A percentile compares a stretch with the other conserved stretches of the same genome.
Evolutionary conservation across 305 asterid genomes (phyloP).

Genomic region (Fraxinus xanthoxyloides): DNA sequence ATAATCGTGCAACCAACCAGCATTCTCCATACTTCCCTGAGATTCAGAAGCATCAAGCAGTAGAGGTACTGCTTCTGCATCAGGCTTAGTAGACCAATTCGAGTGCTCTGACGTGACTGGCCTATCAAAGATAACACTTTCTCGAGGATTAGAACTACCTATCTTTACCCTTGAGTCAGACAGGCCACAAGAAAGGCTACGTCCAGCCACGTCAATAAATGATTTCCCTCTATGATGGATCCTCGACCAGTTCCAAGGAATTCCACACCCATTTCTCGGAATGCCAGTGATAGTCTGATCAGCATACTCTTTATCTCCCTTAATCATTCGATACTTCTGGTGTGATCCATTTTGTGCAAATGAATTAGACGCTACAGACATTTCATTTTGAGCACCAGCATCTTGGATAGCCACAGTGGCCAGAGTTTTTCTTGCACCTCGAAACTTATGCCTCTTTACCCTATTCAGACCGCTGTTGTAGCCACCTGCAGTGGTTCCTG

Average conservation of each 20-base stretch:
- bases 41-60: constrained; percentile 75
- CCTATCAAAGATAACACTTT: constrained; percentile 46
- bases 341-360: constrained; percentile 45
- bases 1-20: constrained; percentile 76
- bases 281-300: constrained; percentile 43
- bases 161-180: constrained; percentile 69
- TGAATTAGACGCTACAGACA: constrained; percentile 89
- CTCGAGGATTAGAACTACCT: constrained; percentile 41
- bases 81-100: constrained; percentile 64
- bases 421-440: constrained; percentile 61
- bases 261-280: constrained; percentile 83
- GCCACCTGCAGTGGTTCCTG: constrained; percentile 37
- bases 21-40: constrained; percentile 59
- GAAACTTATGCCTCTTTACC: constrained; percentile 66
- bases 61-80: constrained; percentile 83
- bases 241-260: constrained; percentile 94
- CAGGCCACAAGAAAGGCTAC: constrained; percentile 87
- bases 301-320: constrained; percentile 40
- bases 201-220: constrained; percentile 81
- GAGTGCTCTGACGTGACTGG: constrained; percentile 54
- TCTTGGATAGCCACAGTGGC: constrained; percentile 47
- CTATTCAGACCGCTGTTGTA: constrained; percentile 41
- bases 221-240: constrained; percentile 87
- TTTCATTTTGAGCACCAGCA: constrained; percentile 55
- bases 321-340: constrained; percentile 35